These are phyloP conservation scores for Sesbania bispinosa DNA, from an alignment of 306 rosid species.

Conservation along the genomic window DNA sequence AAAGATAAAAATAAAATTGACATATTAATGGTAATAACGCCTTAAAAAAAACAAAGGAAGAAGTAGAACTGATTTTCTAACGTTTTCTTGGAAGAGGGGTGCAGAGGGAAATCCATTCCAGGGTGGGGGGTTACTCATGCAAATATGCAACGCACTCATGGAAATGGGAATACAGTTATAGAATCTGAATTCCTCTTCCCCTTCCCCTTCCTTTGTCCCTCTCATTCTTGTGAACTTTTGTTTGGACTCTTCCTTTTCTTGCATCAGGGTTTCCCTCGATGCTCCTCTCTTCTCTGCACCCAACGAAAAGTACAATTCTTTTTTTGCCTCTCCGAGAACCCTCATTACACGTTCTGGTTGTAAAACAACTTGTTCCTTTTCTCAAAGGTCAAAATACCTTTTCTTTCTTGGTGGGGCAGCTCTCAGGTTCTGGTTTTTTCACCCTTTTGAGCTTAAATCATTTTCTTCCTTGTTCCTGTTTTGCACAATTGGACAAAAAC, in stretches of 20 bases:
- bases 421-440: constrained; percentile 34
- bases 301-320: constrained; percentile 24
- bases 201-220: constrained; percentile 10
- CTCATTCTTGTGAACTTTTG: constrained; percentile 14
- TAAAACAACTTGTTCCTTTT: background rate
- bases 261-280: constrained; percentile 13
- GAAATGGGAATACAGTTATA: too few species aligned
- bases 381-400: background rate
- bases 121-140: background rate
- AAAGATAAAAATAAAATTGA: too few species aligned
- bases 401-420: background rate
- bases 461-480: background rate
- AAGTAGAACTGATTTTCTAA: background rate
- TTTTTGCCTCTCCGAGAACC: background rate
- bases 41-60: background rate
- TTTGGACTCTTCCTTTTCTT: constrained; percentile 31
- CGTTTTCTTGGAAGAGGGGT: constrained; percentile 48
- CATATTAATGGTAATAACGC: background rate
- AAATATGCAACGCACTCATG: constrained; percentile 33
- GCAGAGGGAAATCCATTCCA: background rate
- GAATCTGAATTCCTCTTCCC: constrained; percentile 18
- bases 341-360: constrained; percentile 6
- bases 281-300: constrained; percentile 4
- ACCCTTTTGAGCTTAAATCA: background rate
- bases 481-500: background rate